phyloP scores from a whole-genome alignment of 768 basidiomycete species.

The Collybia nuda region DNA sequence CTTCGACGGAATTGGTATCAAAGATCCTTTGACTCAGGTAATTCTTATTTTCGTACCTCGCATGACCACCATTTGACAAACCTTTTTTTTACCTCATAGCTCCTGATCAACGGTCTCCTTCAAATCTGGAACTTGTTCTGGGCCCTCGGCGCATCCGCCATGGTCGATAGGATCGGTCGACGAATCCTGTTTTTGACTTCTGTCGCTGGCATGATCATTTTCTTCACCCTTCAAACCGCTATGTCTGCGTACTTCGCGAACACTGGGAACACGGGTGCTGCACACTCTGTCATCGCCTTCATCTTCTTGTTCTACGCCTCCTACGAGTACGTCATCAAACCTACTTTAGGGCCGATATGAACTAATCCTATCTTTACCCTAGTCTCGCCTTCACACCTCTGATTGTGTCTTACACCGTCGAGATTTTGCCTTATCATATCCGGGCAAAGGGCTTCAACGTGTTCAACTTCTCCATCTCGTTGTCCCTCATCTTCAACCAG shows the following conservation, averaged over 20 bases:
- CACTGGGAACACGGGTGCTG: slow-evolving; percentile 39
- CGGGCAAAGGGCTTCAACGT: slow-evolving; percentile 87
- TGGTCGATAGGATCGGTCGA: slow-evolving; percentile 68
- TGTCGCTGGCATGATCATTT: slow-evolving; percentile 55
- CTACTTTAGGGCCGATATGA: neutral
- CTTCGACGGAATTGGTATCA: slow-evolving; percentile 67
- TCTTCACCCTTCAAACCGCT: slow-evolving; percentile 68
- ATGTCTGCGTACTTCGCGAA: slow-evolving; percentile 59
- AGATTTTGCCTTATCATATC: slow-evolving; percentile 80
- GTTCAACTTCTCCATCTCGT: slow-evolving; percentile 76
- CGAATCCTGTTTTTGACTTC: slow-evolving; percentile 71
- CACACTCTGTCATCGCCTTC: slow-evolving; percentile 76
- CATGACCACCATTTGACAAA: neutral
- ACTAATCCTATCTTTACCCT: neutral
- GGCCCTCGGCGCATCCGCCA: slow-evolving; percentile 54
- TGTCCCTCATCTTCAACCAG: slow-evolving; percentile 87
- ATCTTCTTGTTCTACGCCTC: slow-evolving; percentile 81
- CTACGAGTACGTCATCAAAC: slow-evolving; percentile 59
- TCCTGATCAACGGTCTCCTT: slow-evolving; percentile 84
- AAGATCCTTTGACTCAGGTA: slow-evolving; percentile 48
- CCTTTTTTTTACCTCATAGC: slow-evolving; percentile 39
- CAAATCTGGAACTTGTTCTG: slow-evolving; percentile 79
- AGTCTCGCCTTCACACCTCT: slow-evolving; percentile 83
- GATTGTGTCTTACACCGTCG: slow-evolving; percentile 84
- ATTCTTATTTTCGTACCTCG: slow-evolving; percentile 9